These are phyloP conservation scores for Eucalyptus tenuipes DNA, from an alignment of 345 rosid species.

Conservation along the genomic window DNA sequence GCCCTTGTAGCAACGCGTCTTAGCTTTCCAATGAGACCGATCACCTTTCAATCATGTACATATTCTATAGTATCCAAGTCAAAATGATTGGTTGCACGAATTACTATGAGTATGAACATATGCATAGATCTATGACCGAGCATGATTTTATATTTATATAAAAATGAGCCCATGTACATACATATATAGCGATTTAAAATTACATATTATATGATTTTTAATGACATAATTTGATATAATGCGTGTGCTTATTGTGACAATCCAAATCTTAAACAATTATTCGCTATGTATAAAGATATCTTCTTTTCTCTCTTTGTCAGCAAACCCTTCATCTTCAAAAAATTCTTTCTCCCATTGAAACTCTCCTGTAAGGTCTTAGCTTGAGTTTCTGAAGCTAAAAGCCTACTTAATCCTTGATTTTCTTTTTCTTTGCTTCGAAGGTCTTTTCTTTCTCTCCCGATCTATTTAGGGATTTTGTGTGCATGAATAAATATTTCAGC, in stretches of 20 bases:
- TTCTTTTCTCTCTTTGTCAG: too few species aligned
- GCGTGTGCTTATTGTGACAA: neutral
- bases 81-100: neutral
- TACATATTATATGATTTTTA: too few species aligned
- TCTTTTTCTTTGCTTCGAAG: neutral
- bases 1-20: neutral
- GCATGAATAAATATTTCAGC: neutral
- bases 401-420: neutral
- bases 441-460: neutral
- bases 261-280: neutral
- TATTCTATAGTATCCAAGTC: neutral
- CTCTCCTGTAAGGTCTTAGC: neutral
- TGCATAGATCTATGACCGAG: neutral
- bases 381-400: neutral
- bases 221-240: neutral
- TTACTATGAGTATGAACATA: neutral
- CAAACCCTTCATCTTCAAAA: too few species aligned
- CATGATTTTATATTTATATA: neutral
- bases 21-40: neutral
- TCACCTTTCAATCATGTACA: neutral
- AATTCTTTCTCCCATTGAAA: too few species aligned
- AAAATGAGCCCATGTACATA: neutral
- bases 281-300: too few species aligned
- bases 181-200: neutral
- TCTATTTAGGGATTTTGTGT: neutral